These are phyloP conservation scores for Kazachstania taianensis DNA, from an alignment of 805 yeast genomes.

Conservation along the genomic window DNA sequence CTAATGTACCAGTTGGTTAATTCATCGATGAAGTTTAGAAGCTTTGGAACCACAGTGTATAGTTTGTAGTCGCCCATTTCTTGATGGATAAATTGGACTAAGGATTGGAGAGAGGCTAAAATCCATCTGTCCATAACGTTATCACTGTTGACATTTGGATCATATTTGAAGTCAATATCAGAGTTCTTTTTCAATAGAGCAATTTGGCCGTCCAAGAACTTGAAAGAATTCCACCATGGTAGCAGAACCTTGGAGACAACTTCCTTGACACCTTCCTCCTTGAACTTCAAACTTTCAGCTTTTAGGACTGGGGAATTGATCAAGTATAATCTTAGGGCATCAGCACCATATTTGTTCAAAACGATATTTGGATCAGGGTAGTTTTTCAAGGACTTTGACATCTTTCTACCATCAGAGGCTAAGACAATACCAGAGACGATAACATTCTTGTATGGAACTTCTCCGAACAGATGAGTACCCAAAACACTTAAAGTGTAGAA, in stretches of 20 bases:
- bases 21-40: slow-evolving; percentile 81
- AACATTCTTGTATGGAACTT: slow-evolving; percentile 90
- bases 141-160: slow-evolving; percentile 50
- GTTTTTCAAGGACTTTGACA: slow-evolving; percentile 96
- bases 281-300: slow-evolving; percentile 93
- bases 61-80: slow-evolving; percentile 89
- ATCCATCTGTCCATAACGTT: slow-evolving; percentile 98
- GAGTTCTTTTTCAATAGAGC: slow-evolving; percentile 71
- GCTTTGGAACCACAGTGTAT: slow-evolving; percentile 91
- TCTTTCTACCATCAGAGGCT: slow-evolving; percentile 97
- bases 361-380: slow-evolving; percentile 90
- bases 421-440: slow-evolving; percentile 93
- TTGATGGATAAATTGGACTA: slow-evolving; percentile 71
- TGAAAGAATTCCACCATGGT: slow-evolving; percentile 98
- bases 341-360: slow-evolving; percentile 89
- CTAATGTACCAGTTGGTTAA: slow-evolving; percentile 98
- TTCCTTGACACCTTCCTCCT: slow-evolving; percentile 98
- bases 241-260: slow-evolving; percentile 89
- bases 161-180: slow-evolving; percentile 60
- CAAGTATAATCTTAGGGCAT: slow-evolving; percentile 88
- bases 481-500: slow-evolving; percentile 91
- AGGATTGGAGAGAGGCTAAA: slow-evolving; percentile 89
- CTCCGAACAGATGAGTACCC: slow-evolving; percentile 87
- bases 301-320: slow-evolving; percentile 95
- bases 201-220: slow-evolving; percentile 91